These are phyloP conservation scores for Dittrichia graveolens DNA, from an alignment of 129 eudicot species.

Conservation along the genomic window DNA sequence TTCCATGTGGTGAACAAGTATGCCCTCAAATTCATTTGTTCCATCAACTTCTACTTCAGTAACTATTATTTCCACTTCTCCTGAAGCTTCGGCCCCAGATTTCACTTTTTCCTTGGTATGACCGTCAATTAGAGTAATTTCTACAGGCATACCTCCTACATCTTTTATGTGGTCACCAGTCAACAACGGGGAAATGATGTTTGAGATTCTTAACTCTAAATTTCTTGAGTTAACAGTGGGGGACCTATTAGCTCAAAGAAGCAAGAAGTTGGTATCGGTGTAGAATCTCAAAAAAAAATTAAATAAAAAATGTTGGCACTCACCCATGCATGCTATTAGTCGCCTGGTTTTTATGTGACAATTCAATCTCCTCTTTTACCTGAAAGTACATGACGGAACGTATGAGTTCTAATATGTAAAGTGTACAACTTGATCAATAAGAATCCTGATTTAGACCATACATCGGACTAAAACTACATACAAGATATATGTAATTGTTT, in stretches of 20 bases:
- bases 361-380: constrained; percentile 70
- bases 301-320: background rate
- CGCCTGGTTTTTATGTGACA: constrained; percentile 44
- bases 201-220: constrained; percentile 54
- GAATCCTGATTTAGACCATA: constrained; percentile 1
- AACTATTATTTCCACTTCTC: constrained; percentile 73
- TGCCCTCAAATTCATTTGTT: constrained; percentile 40
- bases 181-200: constrained; percentile 54
- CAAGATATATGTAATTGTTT: background rate
- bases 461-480: background rate
- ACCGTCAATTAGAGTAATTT: constrained; percentile 59
- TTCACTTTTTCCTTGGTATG: constrained; percentile 53
- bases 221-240: constrained; percentile 48
- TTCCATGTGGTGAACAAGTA: constrained; percentile 51
- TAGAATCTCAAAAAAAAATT: background rate
- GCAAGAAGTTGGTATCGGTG: constrained; percentile 17
- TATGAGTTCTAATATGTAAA: background rate
- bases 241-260: constrained; percentile 42
- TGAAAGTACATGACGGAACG: constrained; percentile 34
- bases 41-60: constrained; percentile 67
- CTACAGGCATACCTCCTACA: constrained; percentile 44
- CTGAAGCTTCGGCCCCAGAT: constrained; percentile 59
- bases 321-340: constrained; percentile 45
- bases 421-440: background rate
- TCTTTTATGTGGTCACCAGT: constrained; percentile 74